A percentile compares a stretch with the other conserved stretches of the same genome.
Evolutionary conservation across 768 basidiomycete genomes (phyloP).

Genomic region (Cystobasidiopsis lactophilus): DNA sequence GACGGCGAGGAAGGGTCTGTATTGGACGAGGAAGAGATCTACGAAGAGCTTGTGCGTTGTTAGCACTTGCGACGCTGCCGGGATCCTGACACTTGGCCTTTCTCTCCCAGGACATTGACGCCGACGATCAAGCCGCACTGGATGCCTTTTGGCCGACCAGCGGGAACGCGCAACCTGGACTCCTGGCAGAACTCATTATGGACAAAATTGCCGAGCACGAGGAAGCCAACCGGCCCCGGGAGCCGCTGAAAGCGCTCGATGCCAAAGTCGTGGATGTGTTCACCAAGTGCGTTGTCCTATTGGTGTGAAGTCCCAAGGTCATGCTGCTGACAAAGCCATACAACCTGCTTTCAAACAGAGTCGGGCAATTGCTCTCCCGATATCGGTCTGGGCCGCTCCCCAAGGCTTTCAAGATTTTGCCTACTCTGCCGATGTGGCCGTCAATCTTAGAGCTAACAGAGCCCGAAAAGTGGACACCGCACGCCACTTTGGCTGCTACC

Average conservation of each 20-base stretch:
- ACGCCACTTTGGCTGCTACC: constrained; percentile 82
- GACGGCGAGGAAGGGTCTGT: constrained; percentile 42
- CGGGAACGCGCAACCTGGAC: constrained; percentile 29
- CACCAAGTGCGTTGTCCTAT: constrained; percentile 43
- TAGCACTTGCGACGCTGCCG: background rate
- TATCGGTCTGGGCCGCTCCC: constrained; percentile 89
- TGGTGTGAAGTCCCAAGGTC: background rate
- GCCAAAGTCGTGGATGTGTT: constrained; percentile 84
- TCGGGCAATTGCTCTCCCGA: constrained; percentile 58
- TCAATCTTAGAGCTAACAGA: constrained; percentile 77
- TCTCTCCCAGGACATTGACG: constrained; percentile 53
- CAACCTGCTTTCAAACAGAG: constrained; percentile 30
- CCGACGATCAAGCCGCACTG: constrained; percentile 62
- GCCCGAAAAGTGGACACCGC: constrained; percentile 85
- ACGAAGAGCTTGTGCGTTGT: constrained; percentile 28
- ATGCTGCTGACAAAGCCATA: background rate
- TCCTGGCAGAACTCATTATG: constrained; percentile 91
- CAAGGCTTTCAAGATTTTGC: constrained; percentile 94
- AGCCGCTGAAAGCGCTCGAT: constrained; percentile 39
- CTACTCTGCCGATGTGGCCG: constrained; percentile 86
- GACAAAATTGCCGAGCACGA: constrained; percentile 60
- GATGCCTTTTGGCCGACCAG: constrained; percentile 59
- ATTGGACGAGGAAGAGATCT: constrained; percentile 28
- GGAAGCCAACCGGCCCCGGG: constrained; percentile 24
- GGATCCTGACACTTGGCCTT: background rate